Evolutionary conservation across 805 yeast genomes (phyloP).

Genomic region (Zygosaccharomyces kombuchaensis): DNA sequence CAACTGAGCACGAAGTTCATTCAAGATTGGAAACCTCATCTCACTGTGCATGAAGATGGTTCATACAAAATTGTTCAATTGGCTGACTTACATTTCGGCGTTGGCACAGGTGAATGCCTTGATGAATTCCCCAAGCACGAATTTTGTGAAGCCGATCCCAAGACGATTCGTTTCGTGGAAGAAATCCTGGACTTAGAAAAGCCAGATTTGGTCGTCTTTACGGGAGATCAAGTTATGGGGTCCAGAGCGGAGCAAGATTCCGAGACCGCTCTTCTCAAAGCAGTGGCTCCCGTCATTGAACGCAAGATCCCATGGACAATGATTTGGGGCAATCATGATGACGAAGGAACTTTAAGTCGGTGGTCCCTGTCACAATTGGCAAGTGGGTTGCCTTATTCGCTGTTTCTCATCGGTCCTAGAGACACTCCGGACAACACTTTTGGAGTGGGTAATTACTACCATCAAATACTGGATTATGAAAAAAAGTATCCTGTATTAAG

Average conservation of each 20-base stretch:
- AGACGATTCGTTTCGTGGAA: slow-evolving; percentile 59
- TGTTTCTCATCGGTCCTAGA: slow-evolving; percentile 59
- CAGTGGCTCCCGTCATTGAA: slow-evolving; percentile 60
- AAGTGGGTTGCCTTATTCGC: slow-evolving; percentile 59
- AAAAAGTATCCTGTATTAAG: slow-evolving; percentile 45
- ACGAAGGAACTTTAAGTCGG: slow-evolving; percentile 68
- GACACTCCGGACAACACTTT: slow-evolving; percentile 42
- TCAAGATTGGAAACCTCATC: slow-evolving; percentile 16
- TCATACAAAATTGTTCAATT: slow-evolving; percentile 78
- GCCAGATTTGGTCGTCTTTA: slow-evolving; percentile 80
- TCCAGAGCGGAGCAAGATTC: slow-evolving; percentile 68
- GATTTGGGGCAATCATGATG: slow-evolving; percentile 92
- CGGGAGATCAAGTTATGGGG: slow-evolving; percentile 93
- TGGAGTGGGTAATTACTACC: slow-evolving; percentile 80
- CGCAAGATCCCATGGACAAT: slow-evolving; percentile 78
- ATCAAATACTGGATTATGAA: slow-evolving; percentile 45
- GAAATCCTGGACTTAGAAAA: slow-evolving; percentile 64
- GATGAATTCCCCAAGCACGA: slow-evolving; percentile 60
- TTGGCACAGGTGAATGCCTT: slow-evolving; percentile 74
- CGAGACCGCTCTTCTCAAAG: slow-evolving; percentile 75
- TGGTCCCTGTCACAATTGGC: slow-evolving; percentile 56
- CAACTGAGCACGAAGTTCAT: slow-evolving; percentile 4
- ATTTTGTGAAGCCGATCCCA: slow-evolving; percentile 72
- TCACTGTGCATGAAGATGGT: slow-evolving; percentile 39
- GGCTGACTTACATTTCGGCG: slow-evolving; percentile 88